These are phyloP conservation scores for Amanita subjunquillea DNA, from an alignment of 768 basidiomycete species.

Conservation along the genomic window DNA sequence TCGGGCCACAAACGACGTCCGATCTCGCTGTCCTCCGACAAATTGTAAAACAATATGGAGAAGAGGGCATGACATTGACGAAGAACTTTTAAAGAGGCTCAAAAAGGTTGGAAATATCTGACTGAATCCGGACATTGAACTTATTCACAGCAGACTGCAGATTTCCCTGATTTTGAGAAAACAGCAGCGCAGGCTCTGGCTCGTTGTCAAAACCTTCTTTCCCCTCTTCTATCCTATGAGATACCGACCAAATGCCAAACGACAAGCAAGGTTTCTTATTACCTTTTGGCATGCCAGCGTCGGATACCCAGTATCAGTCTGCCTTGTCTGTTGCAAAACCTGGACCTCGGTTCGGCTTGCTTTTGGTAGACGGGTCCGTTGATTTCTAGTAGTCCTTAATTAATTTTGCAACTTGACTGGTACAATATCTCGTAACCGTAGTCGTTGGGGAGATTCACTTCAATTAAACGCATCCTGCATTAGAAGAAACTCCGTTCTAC, in stretches of 20 bases:
- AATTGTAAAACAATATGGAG: conserved; percentile 10
- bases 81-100: conserved; percentile 22
- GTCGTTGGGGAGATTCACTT: too few relatives aligned
- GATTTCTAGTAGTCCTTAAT: not conserved
- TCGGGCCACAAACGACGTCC: not conserved
- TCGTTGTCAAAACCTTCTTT: conserved; percentile 51
- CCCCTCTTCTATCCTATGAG: conserved; percentile 38
- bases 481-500: not conserved
- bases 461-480: too few relatives aligned
- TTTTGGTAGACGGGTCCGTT: conserved; percentile 46
- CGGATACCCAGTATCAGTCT: conserved; percentile 45
- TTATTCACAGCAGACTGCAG: not conserved
- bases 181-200: not conserved
- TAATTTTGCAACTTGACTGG: conserved; percentile 2
- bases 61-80: conserved; percentile 37
- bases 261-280: conserved; percentile 31
- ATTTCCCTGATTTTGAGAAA: not conserved
- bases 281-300: conserved; percentile 39
- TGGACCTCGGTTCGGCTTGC: conserved; percentile 63
- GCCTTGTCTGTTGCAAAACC: conserved; percentile 61
- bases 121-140: conserved; percentile 3
- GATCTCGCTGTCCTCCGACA: conserved; percentile 2
- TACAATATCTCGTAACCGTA: not conserved
- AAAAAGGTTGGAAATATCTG: conserved; percentile 12
- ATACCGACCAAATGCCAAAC: conserved; percentile 11